Evolutionary conservation across 1,139 yeast species (phyloP).

Genomic region (Protomyces gravidus): DNA sequence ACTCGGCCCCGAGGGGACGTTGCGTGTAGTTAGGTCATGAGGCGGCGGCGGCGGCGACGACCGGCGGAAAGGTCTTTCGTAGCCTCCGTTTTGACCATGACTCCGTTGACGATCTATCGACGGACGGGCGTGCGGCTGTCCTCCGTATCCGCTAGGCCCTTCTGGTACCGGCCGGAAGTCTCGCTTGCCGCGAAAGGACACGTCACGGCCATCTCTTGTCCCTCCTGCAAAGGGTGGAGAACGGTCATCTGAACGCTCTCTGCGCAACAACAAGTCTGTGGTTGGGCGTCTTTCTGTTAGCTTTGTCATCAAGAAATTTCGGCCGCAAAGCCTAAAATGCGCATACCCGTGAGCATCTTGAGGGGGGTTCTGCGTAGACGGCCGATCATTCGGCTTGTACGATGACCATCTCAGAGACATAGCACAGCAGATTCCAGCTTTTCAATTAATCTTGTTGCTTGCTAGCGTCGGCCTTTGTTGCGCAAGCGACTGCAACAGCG

Average conservation of each 20-base stretch:
- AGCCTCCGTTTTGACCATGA: neutral
- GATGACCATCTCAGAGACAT: neutral
- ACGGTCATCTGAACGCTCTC: neutral
- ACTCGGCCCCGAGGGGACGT: neutral
- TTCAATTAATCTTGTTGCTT: no score
- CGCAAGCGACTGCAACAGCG: no score
- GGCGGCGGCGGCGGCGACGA: neutral
- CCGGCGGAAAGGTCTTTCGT: neutral
- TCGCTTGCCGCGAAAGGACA: neutral
- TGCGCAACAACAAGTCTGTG: neutral
- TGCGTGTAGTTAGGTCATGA: neutral
- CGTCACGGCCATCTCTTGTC: neutral
- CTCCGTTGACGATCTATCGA: neutral
- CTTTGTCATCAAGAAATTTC: neutral
- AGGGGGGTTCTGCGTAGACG: neutral
- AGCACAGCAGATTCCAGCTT: no score
- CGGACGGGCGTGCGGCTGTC: neutral
- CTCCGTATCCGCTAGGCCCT: neutral
- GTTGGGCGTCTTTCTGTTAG: neutral
- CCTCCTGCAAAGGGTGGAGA: neutral
- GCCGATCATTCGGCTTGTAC: neutral
- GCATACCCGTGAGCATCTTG: slow-evolving; percentile 1
- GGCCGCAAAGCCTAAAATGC: neutral
- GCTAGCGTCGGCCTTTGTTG: no score
- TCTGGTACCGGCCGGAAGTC: neutral